Percentiles rank a stretch among this genome's conserved stretches.
Conservation (phyloP, 2,329 filamentous ascomycete genomes). For the Colletotrichum lindemuthianum region DNA sequence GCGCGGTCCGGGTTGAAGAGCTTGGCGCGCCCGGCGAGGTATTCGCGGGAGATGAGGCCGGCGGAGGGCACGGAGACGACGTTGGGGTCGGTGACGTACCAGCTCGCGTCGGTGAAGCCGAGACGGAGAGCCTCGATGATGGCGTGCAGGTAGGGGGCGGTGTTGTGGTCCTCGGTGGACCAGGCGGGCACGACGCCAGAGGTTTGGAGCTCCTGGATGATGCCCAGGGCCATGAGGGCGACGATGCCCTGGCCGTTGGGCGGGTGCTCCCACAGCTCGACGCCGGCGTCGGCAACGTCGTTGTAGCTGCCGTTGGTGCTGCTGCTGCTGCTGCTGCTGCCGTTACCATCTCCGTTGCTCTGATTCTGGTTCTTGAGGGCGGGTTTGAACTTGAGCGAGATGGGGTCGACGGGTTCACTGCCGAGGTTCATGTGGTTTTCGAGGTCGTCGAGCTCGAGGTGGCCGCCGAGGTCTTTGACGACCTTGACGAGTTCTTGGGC, state of each 20-base stretch:
- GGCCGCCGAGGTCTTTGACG: slow-evolving; percentile 78
- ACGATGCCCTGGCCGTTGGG: slow-evolving; percentile 97
- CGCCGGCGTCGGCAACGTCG: slow-evolving; percentile 49
- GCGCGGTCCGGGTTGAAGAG: slow-evolving; percentile 69
- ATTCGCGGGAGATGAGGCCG: slow-evolving; percentile 75
- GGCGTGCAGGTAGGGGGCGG: slow-evolving; percentile 81
- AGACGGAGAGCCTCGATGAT: slow-evolving; percentile 89
- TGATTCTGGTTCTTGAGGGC: slow-evolving; percentile 16
- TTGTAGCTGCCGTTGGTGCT: slow-evolving; percentile 42
- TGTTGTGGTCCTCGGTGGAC: slow-evolving; percentile 79
- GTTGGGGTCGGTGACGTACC: slow-evolving; percentile 90
- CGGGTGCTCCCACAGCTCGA: slow-evolving; percentile 95
- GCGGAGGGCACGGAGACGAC: slow-evolving; percentile 74
- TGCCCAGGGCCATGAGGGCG: slow-evolving; percentile 92
- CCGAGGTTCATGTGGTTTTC: slow-evolving; percentile 74
- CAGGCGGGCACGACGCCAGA: slow-evolving; percentile 79
- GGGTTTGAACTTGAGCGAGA: slow-evolving; percentile 77
- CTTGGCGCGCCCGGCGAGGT: slow-evolving; percentile 75
- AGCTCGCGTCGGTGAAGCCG: slow-evolving; percentile 87
- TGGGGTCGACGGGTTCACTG: slow-evolving; percentile 84
- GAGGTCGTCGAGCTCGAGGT: slow-evolving; percentile 82
- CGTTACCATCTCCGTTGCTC: not conserved
- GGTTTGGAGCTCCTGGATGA: slow-evolving; percentile 86
- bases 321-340: slow-evolving; percentile 16
- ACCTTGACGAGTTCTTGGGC: slow-evolving; percentile 85